These are phyloP conservation scores for Coemansia sp. DNA, from an alignment of 192 early-diverging fungal species.

Conservation along the genomic window DNA sequence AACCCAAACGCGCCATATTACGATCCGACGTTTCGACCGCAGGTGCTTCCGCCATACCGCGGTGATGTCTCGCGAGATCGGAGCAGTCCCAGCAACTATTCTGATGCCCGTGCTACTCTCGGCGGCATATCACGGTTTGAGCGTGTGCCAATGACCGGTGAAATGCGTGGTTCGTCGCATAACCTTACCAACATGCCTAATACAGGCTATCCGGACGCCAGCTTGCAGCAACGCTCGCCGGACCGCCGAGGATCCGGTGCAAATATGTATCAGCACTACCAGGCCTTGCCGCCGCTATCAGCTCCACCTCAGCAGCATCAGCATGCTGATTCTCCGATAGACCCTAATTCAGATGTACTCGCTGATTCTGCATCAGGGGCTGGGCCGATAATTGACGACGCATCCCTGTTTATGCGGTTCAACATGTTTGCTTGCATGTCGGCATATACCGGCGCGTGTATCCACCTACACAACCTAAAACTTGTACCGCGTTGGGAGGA, in stretches of 20 bases:
- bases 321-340: background rate
- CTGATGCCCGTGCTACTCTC: background rate
- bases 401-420: conserved; percentile 42
- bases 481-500: conserved; percentile 38
- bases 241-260: conserved; percentile 13
- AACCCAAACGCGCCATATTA: conserved; percentile 36
- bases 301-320: conserved; percentile 6
- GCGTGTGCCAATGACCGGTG: conserved; percentile 13
- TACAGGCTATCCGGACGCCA: conserved; percentile 14
- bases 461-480: conserved; percentile 40
- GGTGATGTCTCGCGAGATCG: conserved; percentile 26
- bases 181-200: background rate
- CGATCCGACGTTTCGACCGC: conserved; percentile 49
- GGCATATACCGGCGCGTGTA: conserved; percentile 20
- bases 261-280: conserved; percentile 12
- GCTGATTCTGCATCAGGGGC: conserved; percentile 24
- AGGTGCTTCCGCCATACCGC: conserved; percentile 43
- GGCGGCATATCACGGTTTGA: conserved; percentile 13
- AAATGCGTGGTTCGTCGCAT: conserved; percentile 24
- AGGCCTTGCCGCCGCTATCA: conserved; percentile 10
- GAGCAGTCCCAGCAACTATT: background rate
- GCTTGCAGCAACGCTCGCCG: conserved; percentile 3
- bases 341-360: background rate
- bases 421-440: conserved; percentile 38
- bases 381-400: conserved; percentile 36